phyloP scores from a whole-genome alignment of 306 rosid genomes.

The Carpinus fangiana region DNA sequence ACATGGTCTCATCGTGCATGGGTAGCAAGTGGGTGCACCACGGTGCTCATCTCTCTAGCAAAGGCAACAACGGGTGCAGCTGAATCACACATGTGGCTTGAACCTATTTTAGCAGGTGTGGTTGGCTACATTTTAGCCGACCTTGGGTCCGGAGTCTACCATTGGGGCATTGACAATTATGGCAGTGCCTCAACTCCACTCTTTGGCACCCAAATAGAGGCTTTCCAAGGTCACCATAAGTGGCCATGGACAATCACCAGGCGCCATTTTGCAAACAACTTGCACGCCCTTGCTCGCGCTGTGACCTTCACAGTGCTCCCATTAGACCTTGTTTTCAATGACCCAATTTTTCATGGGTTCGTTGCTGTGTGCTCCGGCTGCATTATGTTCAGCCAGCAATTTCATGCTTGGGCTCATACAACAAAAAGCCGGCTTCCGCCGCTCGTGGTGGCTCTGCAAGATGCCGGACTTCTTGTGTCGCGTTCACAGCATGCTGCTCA shows the following conservation, averaged over 20 bases:
- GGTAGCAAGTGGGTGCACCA: constrained; percentile 62
- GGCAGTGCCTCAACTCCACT: constrained; percentile 63
- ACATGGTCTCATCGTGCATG: constrained; percentile 87
- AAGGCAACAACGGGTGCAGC: constrained; percentile 46
- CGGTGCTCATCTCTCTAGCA: constrained; percentile 45
- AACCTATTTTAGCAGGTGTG: constrained; percentile 48
- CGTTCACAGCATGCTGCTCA: constrained; percentile 69
- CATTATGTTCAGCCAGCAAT: constrained; percentile 96
- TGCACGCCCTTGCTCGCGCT: constrained; percentile 67
- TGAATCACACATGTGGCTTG: constrained; percentile 36
- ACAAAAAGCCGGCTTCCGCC: constrained; percentile 76
- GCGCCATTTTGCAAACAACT: constrained; percentile 84
- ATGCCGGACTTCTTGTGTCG: constrained; percentile 63
- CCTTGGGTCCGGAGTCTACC: constrained; percentile 86
- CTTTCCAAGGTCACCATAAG: constrained; percentile 91
- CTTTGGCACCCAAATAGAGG: constrained; percentile 78
- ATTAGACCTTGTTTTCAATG: constrained; percentile 46
- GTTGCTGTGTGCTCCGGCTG: constrained; percentile 61
- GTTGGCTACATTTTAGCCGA: constrained; percentile 78
- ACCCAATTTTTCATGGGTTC: constrained; percentile 56
- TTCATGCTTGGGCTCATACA: constrained; percentile 95
- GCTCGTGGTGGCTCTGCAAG: constrained; percentile 58
- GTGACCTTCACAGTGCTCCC: constrained; percentile 70
- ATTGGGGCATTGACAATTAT: constrained; percentile 88
- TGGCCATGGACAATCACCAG: constrained; percentile 85